Percentiles rank a stretch among this genome's conserved stretches.
phyloP scores from a whole-genome alignment of 257 asterid species.

The Coffea eugenioides region DNA sequence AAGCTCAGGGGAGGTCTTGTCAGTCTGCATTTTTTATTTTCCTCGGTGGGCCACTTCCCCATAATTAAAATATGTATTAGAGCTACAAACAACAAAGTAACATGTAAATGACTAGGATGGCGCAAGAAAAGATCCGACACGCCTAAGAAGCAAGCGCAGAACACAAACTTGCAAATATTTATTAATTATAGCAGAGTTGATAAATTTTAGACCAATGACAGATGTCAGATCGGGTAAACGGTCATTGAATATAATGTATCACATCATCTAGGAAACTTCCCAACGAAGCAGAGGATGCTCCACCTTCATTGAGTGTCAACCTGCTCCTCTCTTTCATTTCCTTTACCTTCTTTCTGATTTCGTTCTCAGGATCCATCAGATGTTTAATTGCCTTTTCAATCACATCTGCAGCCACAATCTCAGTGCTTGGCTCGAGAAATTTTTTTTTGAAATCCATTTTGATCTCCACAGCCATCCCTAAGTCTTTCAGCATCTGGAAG shows the following conservation, averaged over 20 bases:
- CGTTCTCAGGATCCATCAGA: slow-evolving; percentile 21
- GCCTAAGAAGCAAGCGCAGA: too few relatives aligned
- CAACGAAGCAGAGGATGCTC: slow-evolving; percentile 45
- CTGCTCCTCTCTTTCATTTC: slow-evolving; percentile 43
- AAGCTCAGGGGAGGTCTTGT: too few relatives aligned
- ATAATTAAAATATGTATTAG: too few relatives aligned
- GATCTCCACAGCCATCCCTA: slow-evolving; percentile 27
- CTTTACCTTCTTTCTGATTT: slow-evolving; percentile 40
- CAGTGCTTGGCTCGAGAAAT: not conserved
- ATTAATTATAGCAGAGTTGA: not conserved
- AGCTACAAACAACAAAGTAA: too few relatives aligned
- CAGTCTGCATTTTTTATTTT: too few relatives aligned
- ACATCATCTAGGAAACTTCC: slow-evolving; percentile 37
- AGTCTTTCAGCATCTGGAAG: slow-evolving; percentile 24
- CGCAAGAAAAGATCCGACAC: too few relatives aligned
- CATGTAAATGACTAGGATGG: too few relatives aligned
- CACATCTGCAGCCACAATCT: slow-evolving; percentile 12
- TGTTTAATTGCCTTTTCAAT: slow-evolving; percentile 16
- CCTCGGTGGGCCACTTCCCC: too few relatives aligned
- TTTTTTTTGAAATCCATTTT: not conserved
- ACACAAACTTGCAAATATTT: too few relatives aligned
- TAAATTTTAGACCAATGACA: too few relatives aligned
- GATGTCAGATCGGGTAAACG: not conserved
- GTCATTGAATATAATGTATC: slow-evolving; percentile 12
- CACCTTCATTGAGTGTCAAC: slow-evolving; percentile 42